Evolutionary conservation across 208 protist species (phyloP), one percentile per base, ranked within the genome.

Genomic region (Novymonas esmeraldas): DNA sequence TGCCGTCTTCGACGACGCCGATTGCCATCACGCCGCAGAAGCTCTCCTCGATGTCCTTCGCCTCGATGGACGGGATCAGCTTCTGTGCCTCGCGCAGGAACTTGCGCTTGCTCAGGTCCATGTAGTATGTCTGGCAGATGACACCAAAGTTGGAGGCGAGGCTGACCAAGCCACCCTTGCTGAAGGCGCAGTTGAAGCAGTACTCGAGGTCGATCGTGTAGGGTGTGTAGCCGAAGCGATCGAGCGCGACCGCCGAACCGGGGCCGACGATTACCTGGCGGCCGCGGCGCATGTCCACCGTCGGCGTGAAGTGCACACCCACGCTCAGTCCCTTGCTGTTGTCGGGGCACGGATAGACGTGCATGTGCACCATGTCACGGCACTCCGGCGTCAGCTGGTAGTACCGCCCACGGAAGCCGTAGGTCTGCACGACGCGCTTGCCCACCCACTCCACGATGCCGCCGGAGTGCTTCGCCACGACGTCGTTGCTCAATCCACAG

Each of bases 261-360:
- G 89, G 89, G 20, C 92, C 92, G 20, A 94, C 69, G 49, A 97
- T 96, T 16, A 95, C 56, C 69, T 93, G 75, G 34, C 78, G 73
- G 2, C 89, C 88, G 33, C 89, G 85, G 22, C 78, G 79, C 50
- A 84, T 79, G 58, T 96, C 80, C 29, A 88, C 80, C 6, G 88
- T 96, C 31, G 83, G 91, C 10, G 91, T 94, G 65, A 96, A 92
- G 71, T 96, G 91, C 9, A 96, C 75, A 34, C 91, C 88, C 0
- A 94, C 89, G 62, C 76, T 88, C 34, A 96, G 51, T 29, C 84
- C 91, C 36, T 81, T 85, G 20, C 64, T 57, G 18, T 6, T 66
- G 62, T 89, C 82, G 2, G 88, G 91, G 26, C 76, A 83, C 18
- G 79, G 90, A 70, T 93, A 95, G 38, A 94, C 87, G 67, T 90